These are phyloP conservation scores for Neoscytalidium dimidiatum DNA, from an alignment of 2,329 filamentous ascomycete species.

Conservation along the genomic window DNA sequence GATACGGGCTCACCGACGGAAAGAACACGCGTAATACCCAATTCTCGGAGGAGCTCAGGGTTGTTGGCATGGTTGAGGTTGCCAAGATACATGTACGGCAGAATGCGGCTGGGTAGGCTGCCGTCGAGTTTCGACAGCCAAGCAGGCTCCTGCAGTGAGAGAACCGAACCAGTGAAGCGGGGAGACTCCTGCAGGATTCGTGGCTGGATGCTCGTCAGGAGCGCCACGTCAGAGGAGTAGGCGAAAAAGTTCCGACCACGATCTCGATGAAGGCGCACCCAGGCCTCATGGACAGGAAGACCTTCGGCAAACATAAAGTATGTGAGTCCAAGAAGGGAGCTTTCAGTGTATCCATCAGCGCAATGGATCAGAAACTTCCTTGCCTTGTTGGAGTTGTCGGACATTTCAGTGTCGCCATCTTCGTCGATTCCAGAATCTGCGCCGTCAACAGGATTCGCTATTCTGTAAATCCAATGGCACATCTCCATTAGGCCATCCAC, in stretches of 20 bases:
- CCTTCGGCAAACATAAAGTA: conserved; percentile 94
- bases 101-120: conserved; percentile 82
- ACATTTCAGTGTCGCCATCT: conserved; percentile 55
- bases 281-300: conserved; percentile 77
- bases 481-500: conserved; percentile 82
- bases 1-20: conserved; percentile 88
- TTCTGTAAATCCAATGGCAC: conserved; percentile 85
- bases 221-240: conserved; percentile 83
- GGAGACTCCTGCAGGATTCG: conserved; percentile 75
- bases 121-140: conserved; percentile 88
- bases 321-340: conserved; percentile 81
- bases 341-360: conserved; percentile 94
- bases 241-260: conserved; percentile 93
- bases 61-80: conserved; percentile 95
- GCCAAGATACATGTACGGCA: conserved; percentile 95
- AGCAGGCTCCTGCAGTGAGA: conserved; percentile 65
- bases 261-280: conserved; percentile 79
- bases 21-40: conserved; percentile 85
- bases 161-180: conserved; percentile 48
- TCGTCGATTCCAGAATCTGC: conserved; percentile 44
- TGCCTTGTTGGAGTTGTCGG: conserved; percentile 40
- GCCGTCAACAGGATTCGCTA: conserved; percentile 59
- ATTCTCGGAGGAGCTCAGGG: conserved; percentile 72
- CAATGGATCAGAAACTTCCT: conserved; percentile 86
- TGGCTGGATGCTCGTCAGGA: conserved; percentile 75